Evolutionary conservation across 2,329 filamentous ascomycete genomes (phyloP), one percentile per base, ranked within the genome.

Genomic region (Talaromyces marneffei): DNA sequence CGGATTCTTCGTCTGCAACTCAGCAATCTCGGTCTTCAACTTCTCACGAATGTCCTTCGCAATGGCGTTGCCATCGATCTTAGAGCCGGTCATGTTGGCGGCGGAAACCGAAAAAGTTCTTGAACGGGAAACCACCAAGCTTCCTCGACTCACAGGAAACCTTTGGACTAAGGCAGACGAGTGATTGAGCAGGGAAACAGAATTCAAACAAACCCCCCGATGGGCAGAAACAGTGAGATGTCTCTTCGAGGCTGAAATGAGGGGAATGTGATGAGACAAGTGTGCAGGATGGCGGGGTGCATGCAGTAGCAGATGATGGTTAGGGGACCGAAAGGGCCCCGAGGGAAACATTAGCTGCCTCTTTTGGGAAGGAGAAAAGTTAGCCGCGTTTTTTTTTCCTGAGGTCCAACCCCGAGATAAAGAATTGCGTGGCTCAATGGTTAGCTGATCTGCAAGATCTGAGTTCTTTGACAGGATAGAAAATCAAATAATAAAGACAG

Each of bases 21-120:
- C 82, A 68, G 85, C 83, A 77, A 99, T 95, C 77, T 97, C 88
- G 52, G 80, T 80, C 70, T 88, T 88, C 70, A 99, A 83, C 64
- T 84, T 83, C 80, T 92, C 90, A 64, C 94, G 88, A 74, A 97
- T 96, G 74, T 82, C 84, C 81, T 93, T 95, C 69, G 94, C 94
- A 80, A 97, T 92, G 74, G 91, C 91, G 61, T 88, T 96, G 81
- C 94, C 94, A 80, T 99, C 94, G 71, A 99, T 94, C 82, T 92
- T 96, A 70, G 83, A 85, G 68, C 91, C 93, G 69, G 86, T 85
- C 92, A 97, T 97, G 72, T 78, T 81, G 77, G 79, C 72, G 68
- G 79, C 68, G 65, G 83, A 85, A 67, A 73, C 42, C 29, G 55
- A 62, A 54, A 54, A 62, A 35, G 27, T 23, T 29, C 60, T 39